These are phyloP conservation scores for Candida tammaniensis DNA, from an alignment of 805 yeast genomes.

Conservation along the genomic window DNA sequence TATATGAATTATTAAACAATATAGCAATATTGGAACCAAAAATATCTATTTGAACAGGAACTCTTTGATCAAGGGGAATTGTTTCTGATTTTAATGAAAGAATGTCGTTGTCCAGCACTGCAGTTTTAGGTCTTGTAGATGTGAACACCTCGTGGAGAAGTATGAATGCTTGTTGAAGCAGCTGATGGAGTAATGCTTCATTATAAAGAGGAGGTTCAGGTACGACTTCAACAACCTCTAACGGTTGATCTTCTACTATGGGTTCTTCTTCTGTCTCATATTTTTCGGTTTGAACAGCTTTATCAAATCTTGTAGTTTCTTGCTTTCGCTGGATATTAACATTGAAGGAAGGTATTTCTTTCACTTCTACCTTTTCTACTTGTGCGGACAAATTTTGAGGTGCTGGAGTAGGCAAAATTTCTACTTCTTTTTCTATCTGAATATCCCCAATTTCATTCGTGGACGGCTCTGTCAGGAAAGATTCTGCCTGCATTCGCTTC, in stretches of 20 bases:
- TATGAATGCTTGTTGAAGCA: constrained; percentile 22
- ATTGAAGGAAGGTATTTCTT: too few relatives aligned
- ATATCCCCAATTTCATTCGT: constrained; percentile 2
- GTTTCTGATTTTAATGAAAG: too few relatives aligned
- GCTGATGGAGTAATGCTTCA: constrained; percentile 18
- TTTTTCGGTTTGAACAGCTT: too few relatives aligned
- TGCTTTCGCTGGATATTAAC: too few relatives aligned
- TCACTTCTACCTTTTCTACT: too few relatives aligned
- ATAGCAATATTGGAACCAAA: constrained; percentile 2
- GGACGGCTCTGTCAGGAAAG: too few relatives aligned
- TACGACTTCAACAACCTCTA: too few relatives aligned
- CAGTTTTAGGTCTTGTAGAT: background rate
- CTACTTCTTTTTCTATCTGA: background rate
- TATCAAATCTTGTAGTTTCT: too few relatives aligned
- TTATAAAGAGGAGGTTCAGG: too few relatives aligned
- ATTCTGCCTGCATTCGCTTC: constrained; percentile 17
- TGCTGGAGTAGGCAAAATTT: background rate
- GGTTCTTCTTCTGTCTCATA: too few relatives aligned
- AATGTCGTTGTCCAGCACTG: background rate
- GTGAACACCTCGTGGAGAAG: constrained; percentile 19
- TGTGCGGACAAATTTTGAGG: too few relatives aligned
- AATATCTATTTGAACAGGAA: constrained; percentile 4
- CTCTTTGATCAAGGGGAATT: constrained; percentile 3
- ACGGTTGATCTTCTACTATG: too few relatives aligned
- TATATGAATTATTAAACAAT: background rate